These are phyloP conservation scores for Candida frijolesensis DNA, from an alignment of 1,139 yeast species.

Conservation along the genomic window DNA sequence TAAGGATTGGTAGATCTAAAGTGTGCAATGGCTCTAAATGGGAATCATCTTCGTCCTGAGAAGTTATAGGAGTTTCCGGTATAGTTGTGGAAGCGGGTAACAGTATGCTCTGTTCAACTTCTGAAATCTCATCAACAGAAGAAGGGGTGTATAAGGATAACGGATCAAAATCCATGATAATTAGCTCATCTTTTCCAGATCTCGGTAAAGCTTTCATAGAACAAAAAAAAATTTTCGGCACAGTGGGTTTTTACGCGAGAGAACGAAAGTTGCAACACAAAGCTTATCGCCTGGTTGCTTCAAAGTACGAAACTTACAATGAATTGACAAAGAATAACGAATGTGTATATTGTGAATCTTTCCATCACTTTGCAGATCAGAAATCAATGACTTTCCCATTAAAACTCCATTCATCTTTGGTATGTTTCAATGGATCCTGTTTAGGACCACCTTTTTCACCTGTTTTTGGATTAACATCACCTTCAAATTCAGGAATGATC, in stretches of 20 bases:
- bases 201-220: neutral
- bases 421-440: slow-evolving; percentile 88
- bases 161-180: slow-evolving; percentile 45
- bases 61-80: neutral
- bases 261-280: neutral
- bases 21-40: slow-evolving; percentile 48
- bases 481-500: slow-evolving; percentile 93
- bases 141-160: slow-evolving; percentile 41
- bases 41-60: slow-evolving; percentile 22
- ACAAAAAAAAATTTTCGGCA: neutral
- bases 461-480: slow-evolving; percentile 87
- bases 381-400: slow-evolving; percentile 97
- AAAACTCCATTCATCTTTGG: slow-evolving; percentile 82
- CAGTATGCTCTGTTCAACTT: neutral
- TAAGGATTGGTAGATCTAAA: slow-evolving; percentile 66
- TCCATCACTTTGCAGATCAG: slow-evolving; percentile 26
- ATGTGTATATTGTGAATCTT: neutral
- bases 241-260: neutral
- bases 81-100: neutral
- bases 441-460: slow-evolving; percentile 99
- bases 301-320: no score
- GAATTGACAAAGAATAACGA: no score
- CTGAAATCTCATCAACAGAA: slow-evolving; percentile 5
- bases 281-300: neutral
- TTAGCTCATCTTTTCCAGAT: neutral